phyloP scores from a whole-genome alignment of 1,284 basidiomycete species.

The Veloporphyrellus conicus region DNA sequence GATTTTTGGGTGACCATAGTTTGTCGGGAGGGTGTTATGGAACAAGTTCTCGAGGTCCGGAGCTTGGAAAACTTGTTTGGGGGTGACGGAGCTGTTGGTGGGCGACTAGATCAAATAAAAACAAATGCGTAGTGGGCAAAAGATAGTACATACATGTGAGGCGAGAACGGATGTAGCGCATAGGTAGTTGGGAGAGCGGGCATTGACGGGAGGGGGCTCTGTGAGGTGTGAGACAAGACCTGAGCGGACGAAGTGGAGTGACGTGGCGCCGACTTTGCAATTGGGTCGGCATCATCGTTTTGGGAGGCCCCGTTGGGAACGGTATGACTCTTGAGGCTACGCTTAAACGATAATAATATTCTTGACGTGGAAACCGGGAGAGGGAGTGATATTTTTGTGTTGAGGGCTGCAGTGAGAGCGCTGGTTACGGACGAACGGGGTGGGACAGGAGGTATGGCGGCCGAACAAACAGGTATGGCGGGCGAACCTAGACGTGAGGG shows the following conservation, averaged over 20 bases:
- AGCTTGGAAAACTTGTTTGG: slow-evolving; percentile 18
- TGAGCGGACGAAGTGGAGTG: slow-evolving; percentile 4
- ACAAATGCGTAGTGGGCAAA: background rate
- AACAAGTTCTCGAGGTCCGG: slow-evolving; percentile 9
- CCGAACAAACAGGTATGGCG: slow-evolving; percentile 10
- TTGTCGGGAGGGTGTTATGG: slow-evolving; percentile 3
- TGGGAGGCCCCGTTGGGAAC: background rate
- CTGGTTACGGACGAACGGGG: slow-evolving; percentile 36
- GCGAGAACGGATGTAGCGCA: slow-evolving; percentile 16
- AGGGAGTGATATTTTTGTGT: slow-evolving; percentile 32
- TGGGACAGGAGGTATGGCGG: slow-evolving; percentile 10
- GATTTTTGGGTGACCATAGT: slow-evolving; percentile 6
- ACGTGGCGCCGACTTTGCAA: background rate
- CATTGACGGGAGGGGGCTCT: slow-evolving; percentile 8
- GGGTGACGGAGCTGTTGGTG: slow-evolving; percentile 16
- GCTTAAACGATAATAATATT: slow-evolving; percentile 26
- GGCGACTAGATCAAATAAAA: slow-evolving; percentile 14
- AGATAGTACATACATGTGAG: slow-evolving; percentile 17
- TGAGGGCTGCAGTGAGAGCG: slow-evolving; percentile 46
- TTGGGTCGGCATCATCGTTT: background rate
- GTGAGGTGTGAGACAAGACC: slow-evolving; percentile 1
- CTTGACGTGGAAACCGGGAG: slow-evolving; percentile 17
- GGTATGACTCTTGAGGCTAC: slow-evolving; percentile 13
- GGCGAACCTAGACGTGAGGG: slow-evolving; percentile 12
- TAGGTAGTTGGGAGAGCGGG: slow-evolving; percentile 13